Evolutionary conservation across 2,329 filamentous ascomycete genomes (phyloP).

Genomic region (Mollisia scopiformis): DNA sequence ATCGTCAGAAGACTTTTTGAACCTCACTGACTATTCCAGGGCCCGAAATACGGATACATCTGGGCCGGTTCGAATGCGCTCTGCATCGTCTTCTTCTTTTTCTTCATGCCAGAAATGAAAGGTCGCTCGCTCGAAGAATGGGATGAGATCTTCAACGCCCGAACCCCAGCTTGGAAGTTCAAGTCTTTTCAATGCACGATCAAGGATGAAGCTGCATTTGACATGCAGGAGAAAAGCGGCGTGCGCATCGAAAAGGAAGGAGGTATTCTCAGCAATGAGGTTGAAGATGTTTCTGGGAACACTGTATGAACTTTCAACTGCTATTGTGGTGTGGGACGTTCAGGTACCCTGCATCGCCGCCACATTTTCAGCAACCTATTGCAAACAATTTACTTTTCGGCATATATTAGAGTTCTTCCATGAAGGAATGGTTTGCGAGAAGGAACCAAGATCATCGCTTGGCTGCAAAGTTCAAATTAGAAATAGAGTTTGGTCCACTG

Average conservation of each 20-base stretch:
- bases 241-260: slow-evolving; percentile 13
- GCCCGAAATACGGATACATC: slow-evolving; percentile 43
- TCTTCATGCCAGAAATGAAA: slow-evolving; percentile 42
- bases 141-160: slow-evolving; percentile 39
- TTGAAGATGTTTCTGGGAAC: neutral
- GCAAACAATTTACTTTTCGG: too few relatives aligned
- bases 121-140: slow-evolving; percentile 44
- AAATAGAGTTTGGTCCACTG: neutral
- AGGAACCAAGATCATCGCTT: neutral
- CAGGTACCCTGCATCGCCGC: neutral
- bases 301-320: neutral
- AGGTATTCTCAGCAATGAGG: neutral
- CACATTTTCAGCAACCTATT: neutral
- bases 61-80: slow-evolving; percentile 41
- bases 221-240: slow-evolving; percentile 13
- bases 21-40: slow-evolving; percentile 26
- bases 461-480: neutral
- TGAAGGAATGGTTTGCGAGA: neutral
- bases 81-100: slow-evolving; percentile 40
- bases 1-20: neutral
- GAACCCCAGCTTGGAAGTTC: slow-evolving; percentile 18
- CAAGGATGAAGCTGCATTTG: slow-evolving; percentile 18
- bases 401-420: neutral
- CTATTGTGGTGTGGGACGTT: too few relatives aligned
- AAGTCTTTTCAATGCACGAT: slow-evolving; percentile 15